phyloP scores from a whole-genome alignment of 2,329 filamentous ascomycete species.

The Onygenales sp. region DNA sequence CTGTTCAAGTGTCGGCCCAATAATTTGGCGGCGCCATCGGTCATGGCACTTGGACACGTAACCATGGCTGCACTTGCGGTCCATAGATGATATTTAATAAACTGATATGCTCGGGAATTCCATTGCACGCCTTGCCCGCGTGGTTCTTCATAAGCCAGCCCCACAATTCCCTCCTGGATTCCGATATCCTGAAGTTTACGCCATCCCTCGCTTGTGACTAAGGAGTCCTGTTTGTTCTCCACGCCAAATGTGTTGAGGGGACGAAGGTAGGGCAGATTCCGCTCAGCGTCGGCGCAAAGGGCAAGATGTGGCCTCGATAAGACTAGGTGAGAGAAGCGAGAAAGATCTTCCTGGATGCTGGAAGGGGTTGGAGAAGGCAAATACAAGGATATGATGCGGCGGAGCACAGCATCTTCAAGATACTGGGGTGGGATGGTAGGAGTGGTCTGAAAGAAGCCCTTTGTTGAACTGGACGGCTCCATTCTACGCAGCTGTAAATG shows the following conservation, averaged over 20 bases:
- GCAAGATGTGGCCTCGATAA: constrained; percentile 12
- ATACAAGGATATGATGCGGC: constrained; percentile 14
- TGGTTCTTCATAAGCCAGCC: constrained; percentile 12
- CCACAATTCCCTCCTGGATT: constrained; percentile 18
- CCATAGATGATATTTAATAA: constrained; percentile 16
- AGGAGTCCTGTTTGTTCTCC: constrained; percentile 17
- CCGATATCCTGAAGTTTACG: constrained; percentile 15
- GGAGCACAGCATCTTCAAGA: constrained; percentile 14
- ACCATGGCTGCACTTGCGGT: constrained; percentile 17
- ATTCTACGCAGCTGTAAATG: constrained; percentile 1
- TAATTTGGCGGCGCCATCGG: constrained; percentile 19
- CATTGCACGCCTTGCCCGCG: constrained; percentile 3
- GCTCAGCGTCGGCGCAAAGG: constrained; percentile 15
- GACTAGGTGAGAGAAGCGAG: constrained; percentile 14
- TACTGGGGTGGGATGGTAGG: constrained; percentile 13
- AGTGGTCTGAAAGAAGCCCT: constrained; percentile 17
- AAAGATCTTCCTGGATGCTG: constrained; percentile 12
- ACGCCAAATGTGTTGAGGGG: constrained; percentile 16
- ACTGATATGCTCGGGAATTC: constrained; percentile 17
- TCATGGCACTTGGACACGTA: constrained; percentile 20
- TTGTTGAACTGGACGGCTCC: constrained; percentile 17
- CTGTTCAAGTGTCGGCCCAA: constrained; percentile 14
- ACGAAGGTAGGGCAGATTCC: constrained; percentile 14
- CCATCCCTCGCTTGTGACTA: constrained; percentile 20
- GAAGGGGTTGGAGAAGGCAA: constrained; percentile 14